Evolutionary conservation across 768 basidiomycete genomes (phyloP).

Genomic region (Serendipita sp.): DNA sequence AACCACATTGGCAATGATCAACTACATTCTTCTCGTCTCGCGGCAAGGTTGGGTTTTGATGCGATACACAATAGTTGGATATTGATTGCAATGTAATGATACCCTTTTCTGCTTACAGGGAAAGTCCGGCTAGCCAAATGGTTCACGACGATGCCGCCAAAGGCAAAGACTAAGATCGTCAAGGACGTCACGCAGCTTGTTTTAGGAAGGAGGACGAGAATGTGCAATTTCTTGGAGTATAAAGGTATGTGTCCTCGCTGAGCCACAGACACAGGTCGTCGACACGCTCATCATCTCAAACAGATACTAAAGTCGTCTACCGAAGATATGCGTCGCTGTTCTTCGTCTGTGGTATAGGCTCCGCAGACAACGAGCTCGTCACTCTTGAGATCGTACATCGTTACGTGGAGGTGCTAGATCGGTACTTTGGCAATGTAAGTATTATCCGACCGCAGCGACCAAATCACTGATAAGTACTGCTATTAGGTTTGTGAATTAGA

Average conservation of each 20-base stretch:
- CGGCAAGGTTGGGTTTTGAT: conserved; percentile 47
- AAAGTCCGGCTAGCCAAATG: conserved; percentile 93
- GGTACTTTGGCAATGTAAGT: conserved; percentile 37
- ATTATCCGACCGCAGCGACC: too few relatives aligned
- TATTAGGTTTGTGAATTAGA: conserved; percentile 78
- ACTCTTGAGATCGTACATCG: conserved; percentile 88
- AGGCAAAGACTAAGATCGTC: conserved; percentile 77
- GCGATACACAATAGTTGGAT: conserved; percentile 11
- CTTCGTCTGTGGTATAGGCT: conserved; percentile 79
- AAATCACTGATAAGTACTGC: neutral
- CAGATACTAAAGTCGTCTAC: conserved; percentile 81
- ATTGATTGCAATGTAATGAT: conserved; percentile 9
- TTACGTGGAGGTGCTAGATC: conserved; percentile 78
- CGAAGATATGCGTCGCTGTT: conserved; percentile 89
- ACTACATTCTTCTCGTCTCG: conserved; percentile 86
- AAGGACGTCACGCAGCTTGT: conserved; percentile 93
- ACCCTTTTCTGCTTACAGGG: conserved; percentile 34
- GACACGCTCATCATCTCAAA: neutral
- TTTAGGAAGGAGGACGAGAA: conserved; percentile 67
- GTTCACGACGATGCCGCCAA: conserved; percentile 73
- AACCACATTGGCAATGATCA: conserved; percentile 42
- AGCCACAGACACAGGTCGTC: neutral
- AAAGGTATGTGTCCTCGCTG: conserved; percentile 42
- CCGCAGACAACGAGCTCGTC: conserved; percentile 78
- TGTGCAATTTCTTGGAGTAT: conserved; percentile 96